A percentile compares a stretch with the other conserved stretches of the same genome.
phyloP scores from a whole-genome alignment of 148 eudicot genomes.

The Silene latifolia region DNA sequence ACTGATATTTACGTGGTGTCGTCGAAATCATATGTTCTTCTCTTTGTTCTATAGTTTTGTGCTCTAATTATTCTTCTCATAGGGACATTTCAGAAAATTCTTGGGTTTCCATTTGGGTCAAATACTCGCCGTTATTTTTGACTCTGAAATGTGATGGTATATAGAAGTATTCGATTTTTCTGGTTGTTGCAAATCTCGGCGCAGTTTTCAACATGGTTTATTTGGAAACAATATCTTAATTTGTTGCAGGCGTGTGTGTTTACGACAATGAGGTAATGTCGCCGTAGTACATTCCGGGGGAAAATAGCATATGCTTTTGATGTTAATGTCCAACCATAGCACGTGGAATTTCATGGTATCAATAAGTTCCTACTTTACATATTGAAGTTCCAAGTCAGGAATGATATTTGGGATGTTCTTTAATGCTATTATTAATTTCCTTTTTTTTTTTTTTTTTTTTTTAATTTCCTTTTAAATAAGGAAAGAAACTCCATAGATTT shows the following conservation, averaged over 20 bases:
- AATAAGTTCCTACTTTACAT: background rate
- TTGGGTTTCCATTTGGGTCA: background rate
- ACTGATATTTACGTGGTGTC: conserved; percentile 5
- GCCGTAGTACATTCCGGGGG: background rate
- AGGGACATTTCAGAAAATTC: background rate
- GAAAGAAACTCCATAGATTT: too few species aligned
- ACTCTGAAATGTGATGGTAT: too few species aligned
- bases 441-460: too few species aligned
- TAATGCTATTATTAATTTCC: too few species aligned
- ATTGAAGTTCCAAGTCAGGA: background rate
- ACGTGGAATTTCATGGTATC: conserved; percentile 2
- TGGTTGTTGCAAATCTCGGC: too few species aligned
- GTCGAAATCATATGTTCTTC: conserved; percentile 13
- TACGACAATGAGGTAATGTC: too few species aligned
- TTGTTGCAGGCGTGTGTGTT: too few species aligned
- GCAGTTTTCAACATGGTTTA: too few species aligned
- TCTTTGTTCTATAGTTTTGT: background rate
- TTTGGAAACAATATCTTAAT: too few species aligned
- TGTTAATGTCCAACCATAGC: background rate
- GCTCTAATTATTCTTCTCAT: background rate
- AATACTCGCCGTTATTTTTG: background rate
- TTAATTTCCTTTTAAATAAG: too few species aligned
- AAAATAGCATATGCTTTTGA: background rate
- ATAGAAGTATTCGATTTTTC: too few species aligned
- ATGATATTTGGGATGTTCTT: background rate